phyloP scores from a whole-genome alignment of 257 asterid species.

The Anisodus tanguticus region DNA sequence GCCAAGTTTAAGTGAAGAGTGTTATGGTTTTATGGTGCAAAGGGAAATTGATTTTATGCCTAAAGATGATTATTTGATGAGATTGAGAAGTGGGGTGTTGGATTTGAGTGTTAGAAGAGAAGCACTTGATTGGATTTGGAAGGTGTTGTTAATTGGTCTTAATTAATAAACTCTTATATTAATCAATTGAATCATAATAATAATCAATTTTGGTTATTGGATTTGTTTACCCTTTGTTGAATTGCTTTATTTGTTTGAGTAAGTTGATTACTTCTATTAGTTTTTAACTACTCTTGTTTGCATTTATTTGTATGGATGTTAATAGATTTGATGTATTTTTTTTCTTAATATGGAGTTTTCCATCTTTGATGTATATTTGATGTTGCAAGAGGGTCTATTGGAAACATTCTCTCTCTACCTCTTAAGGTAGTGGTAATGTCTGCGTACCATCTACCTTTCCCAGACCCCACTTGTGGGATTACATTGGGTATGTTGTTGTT shows the following conservation, averaged over 20 bases:
- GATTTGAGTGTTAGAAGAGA: constrained; percentile 63
- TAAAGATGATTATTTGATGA: constrained; percentile 65
- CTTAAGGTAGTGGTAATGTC: too few species aligned
- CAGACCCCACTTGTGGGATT: too few species aligned
- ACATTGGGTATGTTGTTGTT: too few species aligned
- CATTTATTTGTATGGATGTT: background rate
- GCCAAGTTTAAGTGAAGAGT: constrained; percentile 53
- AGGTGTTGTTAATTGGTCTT: constrained; percentile 52
- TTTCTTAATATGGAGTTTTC: background rate
- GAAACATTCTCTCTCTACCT: too few species aligned
- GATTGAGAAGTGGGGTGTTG: constrained; percentile 72
- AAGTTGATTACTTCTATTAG: background rate
- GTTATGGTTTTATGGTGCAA: constrained; percentile 57
- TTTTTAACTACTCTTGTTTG: background rate
- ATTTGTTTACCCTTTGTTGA: background rate
- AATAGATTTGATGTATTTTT: background rate
- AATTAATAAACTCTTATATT: background rate
- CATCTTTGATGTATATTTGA: background rate
- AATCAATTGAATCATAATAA: background rate
- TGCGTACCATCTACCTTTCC: too few species aligned
- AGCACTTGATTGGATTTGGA: constrained; percentile 83
- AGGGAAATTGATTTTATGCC: constrained; percentile 64
- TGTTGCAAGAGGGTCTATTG: background rate
- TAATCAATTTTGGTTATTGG: background rate
- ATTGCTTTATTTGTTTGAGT: background rate